Evolutionary conservation across 192 early-diverging fungal genomes (phyloP), one percentile per base, ranked within the genome.

Genomic region (Spizellomyces sp.): DNA sequence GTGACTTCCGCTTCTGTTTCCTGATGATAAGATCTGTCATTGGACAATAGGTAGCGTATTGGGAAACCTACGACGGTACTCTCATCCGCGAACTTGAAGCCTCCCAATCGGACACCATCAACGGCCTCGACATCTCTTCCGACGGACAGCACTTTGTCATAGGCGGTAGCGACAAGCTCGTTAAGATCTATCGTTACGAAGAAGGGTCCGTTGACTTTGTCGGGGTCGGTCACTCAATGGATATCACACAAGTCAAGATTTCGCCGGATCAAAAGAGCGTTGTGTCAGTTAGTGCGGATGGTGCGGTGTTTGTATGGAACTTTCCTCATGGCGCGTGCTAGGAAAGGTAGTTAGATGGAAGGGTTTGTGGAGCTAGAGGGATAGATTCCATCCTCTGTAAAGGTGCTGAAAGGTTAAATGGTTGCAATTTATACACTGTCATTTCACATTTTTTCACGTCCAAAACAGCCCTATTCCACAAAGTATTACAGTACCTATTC

Each of bases 101-200:
- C 12, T 83, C 80, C 1, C 84, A 86, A 64, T 81, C 79, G 8
- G 86, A 87, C 60, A 70, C 86, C 5, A 86, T 87, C 73, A 87
- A 87, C 67, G 86, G 86, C 1, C 64, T 87, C 8, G 86, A 87
- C 70, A 87, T 87, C 14, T 69, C 84, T 1, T 14, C 63, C 9
- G 79, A 86, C 57, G 86, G 86, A 5, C 72, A 73, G 52, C 71
- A 71, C 48, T 87, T 87, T 80, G 86, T 86, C 15, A 79, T 85
- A 50, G 86, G 86, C 12, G 86, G 86, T 8, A 81, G 79, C 71
- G 86, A 87, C 61, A 87, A 87, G 64, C 65, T 87, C 9, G 82
- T 87, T 7, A 87, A 87, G 76, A 69, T 86, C 4, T 87, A 87
- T 62, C 69, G 85, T 22, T 87, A 87, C 71, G 86, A 87, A 65